These are phyloP conservation scores for Suhomyces emberorum DNA, from an alignment of 805 yeast species.

Conservation along the genomic window DNA sequence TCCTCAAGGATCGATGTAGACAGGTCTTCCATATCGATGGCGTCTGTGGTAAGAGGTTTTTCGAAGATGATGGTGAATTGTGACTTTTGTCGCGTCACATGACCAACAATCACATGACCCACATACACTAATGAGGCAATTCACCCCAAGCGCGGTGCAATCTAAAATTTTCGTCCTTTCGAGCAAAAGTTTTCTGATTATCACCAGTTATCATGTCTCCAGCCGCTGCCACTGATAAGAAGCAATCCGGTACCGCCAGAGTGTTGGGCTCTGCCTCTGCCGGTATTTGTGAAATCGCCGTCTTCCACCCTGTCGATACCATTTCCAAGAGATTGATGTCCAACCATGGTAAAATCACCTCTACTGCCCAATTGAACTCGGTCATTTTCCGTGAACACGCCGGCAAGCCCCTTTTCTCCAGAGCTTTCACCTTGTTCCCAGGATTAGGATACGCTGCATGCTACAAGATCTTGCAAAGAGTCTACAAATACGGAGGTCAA, in stretches of 20 bases:
- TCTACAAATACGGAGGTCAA: conserved; percentile 98
- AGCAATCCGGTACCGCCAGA: conserved; percentile 86
- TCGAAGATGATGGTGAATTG: background rate
- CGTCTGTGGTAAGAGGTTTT: background rate
- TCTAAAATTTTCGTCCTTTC: too few relatives aligned
- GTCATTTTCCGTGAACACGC: conserved; percentile 88
- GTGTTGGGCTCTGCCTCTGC: conserved; percentile 98
- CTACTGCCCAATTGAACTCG: conserved; percentile 64
- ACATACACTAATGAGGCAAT: conserved; percentile 3
- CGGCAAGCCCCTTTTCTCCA: conserved; percentile 59
- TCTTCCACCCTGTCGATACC: conserved; percentile 98
- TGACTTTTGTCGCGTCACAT: too few relatives aligned
- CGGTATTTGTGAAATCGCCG: conserved; percentile 93
- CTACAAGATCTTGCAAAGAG: conserved; percentile 94
- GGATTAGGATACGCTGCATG: conserved; percentile 98
- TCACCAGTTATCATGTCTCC: conserved; percentile 29
- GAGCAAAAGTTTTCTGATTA: conserved; percentile 8
- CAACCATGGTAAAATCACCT: conserved; percentile 66
- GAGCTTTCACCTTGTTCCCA: conserved; percentile 86
- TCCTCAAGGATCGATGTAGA: conserved; percentile 38
- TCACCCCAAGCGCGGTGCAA: conserved; percentile 10
- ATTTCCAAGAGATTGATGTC: conserved; percentile 94
- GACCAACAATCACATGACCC: background rate
- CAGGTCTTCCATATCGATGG: background rate
- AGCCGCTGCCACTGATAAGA: conserved; percentile 54